These are phyloP conservation scores for Cyberlindnera xishuangbannaensis DNA, from an alignment of 805 yeast species.

Conservation along the genomic window DNA sequence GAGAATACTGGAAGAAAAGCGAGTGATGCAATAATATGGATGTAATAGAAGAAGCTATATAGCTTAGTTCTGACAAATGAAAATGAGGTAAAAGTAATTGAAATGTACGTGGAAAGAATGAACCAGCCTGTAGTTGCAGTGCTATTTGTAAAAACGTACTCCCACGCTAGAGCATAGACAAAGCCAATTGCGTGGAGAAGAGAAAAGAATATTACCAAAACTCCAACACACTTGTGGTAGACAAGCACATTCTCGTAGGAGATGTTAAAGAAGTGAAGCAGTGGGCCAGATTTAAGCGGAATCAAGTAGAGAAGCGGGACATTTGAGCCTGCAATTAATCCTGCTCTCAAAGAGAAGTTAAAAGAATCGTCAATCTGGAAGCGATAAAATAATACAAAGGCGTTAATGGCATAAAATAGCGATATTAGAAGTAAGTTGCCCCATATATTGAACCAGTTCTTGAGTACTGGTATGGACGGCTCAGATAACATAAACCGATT, in stretches of 20 bases:
- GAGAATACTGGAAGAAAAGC: slow-evolving; percentile 23
- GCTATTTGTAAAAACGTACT: slow-evolving; percentile 8
- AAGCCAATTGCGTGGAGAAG: slow-evolving; percentile 17
- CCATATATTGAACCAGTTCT: slow-evolving; percentile 14
- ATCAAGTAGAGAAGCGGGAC: slow-evolving; percentile 23
- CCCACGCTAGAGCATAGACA: slow-evolving; percentile 18
- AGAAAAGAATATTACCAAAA: slow-evolving; percentile 15
- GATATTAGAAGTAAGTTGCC: slow-evolving; percentile 11
- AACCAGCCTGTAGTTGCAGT: slow-evolving; percentile 16
- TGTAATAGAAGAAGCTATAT: slow-evolving; percentile 21
- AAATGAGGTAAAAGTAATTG: slow-evolving; percentile 13
- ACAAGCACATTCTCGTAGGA: slow-evolving; percentile 22
- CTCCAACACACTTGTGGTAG: slow-evolving; percentile 23
- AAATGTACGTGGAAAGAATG: slow-evolving; percentile 8
- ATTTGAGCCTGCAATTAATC: slow-evolving; percentile 23
- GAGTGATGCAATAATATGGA: slow-evolving; percentile 16
- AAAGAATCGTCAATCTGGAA: slow-evolving; percentile 22
- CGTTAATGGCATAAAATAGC: slow-evolving; percentile 13
- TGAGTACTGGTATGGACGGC: slow-evolving; percentile 4
- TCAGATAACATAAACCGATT: slow-evolving; percentile 7
- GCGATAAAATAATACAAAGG: slow-evolving; percentile 10
- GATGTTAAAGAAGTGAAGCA: slow-evolving; percentile 13
- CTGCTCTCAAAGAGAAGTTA: slow-evolving; percentile 22
- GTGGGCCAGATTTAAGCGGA: slow-evolving; percentile 23
- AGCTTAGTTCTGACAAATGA: slow-evolving; percentile 10